Conservation (phyloP, 768 basidiomycete species). For the Mycena floridula region DNA sequence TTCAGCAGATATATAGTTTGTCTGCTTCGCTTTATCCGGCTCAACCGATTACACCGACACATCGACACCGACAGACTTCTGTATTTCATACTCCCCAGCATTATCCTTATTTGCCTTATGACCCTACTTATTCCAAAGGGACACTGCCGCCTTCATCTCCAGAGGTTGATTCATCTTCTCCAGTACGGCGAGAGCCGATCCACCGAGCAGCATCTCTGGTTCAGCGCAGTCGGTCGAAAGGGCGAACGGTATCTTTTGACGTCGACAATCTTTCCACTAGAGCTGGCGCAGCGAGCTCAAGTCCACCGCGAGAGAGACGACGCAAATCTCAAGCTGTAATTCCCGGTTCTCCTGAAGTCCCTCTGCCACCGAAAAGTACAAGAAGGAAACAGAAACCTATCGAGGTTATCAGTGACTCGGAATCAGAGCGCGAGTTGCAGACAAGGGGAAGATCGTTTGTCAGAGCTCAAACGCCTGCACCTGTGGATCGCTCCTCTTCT, state of each 20-base stretch:
- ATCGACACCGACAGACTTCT: conserved; percentile 23
- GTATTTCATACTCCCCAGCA: conserved; percentile 32
- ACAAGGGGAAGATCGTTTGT: too few relatives aligned
- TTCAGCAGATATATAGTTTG: conserved; percentile 36
- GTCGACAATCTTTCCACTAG: conserved; percentile 9
- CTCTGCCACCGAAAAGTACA: background rate
- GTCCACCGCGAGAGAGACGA: background rate
- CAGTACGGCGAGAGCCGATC: conserved; percentile 21
- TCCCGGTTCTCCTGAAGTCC: background rate
- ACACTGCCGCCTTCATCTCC: conserved; percentile 52
- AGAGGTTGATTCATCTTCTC: conserved; percentile 30
- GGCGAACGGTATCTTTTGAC: conserved; percentile 50
- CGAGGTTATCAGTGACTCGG: background rate
- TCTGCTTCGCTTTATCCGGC: conserved; percentile 18
- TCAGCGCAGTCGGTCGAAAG: conserved; percentile 45
- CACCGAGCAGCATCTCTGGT: conserved; percentile 31
- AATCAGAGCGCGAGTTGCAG: background rate
- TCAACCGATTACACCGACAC: conserved; percentile 22
- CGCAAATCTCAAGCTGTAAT: background rate
- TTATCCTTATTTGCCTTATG: conserved; percentile 29
- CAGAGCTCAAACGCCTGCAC: background rate
- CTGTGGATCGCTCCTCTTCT: too few relatives aligned
- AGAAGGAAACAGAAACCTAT: background rate
- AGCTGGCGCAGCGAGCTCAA: background rate
- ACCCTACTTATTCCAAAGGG: conserved; percentile 39